A percentile compares a stretch with the other conserved stretches of the same genome.
Conservation (phyloP, 495 filamentous ascomycete species). For the Barbatosphaeria neglecta region DNA sequence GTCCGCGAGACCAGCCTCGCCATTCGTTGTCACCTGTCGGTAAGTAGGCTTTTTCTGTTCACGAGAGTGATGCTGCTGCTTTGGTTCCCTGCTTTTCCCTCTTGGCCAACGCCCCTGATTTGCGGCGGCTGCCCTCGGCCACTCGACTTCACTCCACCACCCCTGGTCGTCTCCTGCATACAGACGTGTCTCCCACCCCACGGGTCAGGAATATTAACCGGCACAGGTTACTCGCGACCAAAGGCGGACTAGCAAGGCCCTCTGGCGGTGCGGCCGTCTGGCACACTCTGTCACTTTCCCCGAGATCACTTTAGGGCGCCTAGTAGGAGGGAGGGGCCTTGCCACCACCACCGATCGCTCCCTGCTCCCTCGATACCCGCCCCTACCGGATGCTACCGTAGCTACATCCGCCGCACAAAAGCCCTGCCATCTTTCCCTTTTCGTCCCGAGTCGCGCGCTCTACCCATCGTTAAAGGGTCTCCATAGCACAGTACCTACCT, state of each 20-base stretch:
- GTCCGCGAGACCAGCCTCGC: background rate
- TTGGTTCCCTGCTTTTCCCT: background rate
- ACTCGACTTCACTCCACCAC: background rate
- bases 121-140: background rate
- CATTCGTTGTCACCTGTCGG: background rate
- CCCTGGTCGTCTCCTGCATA: background rate
- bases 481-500: background rate
- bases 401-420: background rate
- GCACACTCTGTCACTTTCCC: background rate
- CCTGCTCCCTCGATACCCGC: background rate
- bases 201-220: background rate
- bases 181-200: background rate
- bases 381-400: background rate
- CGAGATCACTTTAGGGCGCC: background rate
- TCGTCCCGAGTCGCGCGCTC: background rate
- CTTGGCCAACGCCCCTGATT: background rate
- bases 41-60: background rate
- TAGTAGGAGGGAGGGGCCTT: background rate
- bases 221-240: background rate
- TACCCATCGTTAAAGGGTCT: background rate
- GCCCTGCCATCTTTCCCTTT: background rate
- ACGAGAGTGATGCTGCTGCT: background rate
- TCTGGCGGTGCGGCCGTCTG: background rate
- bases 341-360: background rate
- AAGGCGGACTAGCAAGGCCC: background rate